Conservation (phyloP, 1,284 basidiomycete genomes). For the Dichomitus squalens region DNA sequence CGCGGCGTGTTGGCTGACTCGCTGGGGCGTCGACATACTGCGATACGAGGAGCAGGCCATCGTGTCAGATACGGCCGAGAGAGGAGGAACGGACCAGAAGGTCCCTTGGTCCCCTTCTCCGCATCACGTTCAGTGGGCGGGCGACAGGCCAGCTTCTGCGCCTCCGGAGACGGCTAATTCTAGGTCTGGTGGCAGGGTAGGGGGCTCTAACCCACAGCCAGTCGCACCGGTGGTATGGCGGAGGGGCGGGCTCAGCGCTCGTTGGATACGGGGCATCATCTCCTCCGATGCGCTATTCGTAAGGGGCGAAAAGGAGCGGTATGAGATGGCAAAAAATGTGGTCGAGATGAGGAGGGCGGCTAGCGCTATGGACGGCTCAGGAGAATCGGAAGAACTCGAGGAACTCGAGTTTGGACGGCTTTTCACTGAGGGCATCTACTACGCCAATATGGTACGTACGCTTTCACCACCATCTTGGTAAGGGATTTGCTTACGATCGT, state of each 20-base stretch:
- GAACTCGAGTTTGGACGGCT: conserved; percentile 71
- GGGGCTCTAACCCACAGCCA: background rate
- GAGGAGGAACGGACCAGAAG: background rate
- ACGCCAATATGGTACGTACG: conserved; percentile 77
- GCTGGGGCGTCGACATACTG: conserved; percentile 86
- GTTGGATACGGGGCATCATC: conserved; percentile 77
- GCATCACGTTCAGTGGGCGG: conserved; percentile 6
- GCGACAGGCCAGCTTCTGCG: conserved; percentile 19
- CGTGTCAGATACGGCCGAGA: background rate
- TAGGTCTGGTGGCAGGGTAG: background rate
- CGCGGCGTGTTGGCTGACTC: conserved; percentile 83
- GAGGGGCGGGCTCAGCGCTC: conserved; percentile 67
- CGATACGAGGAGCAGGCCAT: conserved; percentile 56
- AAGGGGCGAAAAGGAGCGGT: conserved; percentile 78
- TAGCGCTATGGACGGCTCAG: conserved; percentile 42
- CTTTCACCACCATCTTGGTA: background rate
- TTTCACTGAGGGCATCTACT: conserved; percentile 84
- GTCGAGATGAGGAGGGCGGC: conserved; percentile 70
- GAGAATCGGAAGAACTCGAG: conserved; percentile 41
- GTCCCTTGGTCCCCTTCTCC: conserved; percentile 9
- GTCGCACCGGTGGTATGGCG: conserved; percentile 61
- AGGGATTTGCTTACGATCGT: conserved; percentile 12
- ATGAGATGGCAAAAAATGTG: conserved; percentile 75
- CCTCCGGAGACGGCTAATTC: conserved; percentile 19
- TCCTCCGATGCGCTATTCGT: conserved; percentile 85